These are phyloP conservation scores for Microthyrium microscopicum DNA, from an alignment of 2,329 filamentous ascomycete genomes.

Conservation along the genomic window DNA sequence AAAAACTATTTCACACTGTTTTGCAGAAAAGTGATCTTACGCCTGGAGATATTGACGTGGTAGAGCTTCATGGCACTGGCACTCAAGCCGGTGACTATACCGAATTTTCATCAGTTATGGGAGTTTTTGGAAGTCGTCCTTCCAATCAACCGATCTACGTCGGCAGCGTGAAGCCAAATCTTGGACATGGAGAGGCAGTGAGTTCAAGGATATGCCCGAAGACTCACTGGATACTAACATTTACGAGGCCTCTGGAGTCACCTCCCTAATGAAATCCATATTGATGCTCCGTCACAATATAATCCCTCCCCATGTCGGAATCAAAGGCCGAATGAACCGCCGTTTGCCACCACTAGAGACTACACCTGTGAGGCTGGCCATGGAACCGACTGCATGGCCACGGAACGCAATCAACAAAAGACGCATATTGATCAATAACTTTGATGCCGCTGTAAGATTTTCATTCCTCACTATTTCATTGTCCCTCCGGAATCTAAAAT, in stretches of 20 bases:
- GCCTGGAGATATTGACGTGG: conserved; percentile 7
- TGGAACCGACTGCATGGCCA: conserved; percentile 4
- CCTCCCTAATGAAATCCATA: conserved; percentile 19
- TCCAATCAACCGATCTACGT: conserved; percentile 13
- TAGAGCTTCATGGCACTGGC: conserved; percentile 15
- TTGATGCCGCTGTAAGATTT: conserved; percentile 21
- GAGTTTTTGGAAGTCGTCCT: conserved; percentile 11
- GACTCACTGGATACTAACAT: neutral
- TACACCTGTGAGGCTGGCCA: conserved; percentile 9
- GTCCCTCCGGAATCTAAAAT: too few species aligned
- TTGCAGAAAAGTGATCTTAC: conserved; percentile 2
- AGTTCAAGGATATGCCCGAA: too few species aligned
- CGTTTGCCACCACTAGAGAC: conserved; percentile 12
- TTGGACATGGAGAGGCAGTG: conserved; percentile 21
- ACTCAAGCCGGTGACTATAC: conserved; percentile 15
- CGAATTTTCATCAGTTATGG: conserved; percentile 12
- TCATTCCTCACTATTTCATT: too few species aligned
- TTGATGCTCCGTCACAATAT: conserved; percentile 17
- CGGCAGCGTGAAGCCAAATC: conserved; percentile 18
- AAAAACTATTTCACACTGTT: neutral
- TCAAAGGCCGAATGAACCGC: conserved; percentile 14
- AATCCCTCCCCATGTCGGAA: conserved; percentile 16
- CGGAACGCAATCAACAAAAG: conserved; percentile 25
- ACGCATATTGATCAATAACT: conserved; percentile 20
- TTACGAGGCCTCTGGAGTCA: conserved; percentile 15